Evolutionary conservation across 352 stramenopile species (phyloP).

Genomic region (Globisporangium canariense): DNA sequence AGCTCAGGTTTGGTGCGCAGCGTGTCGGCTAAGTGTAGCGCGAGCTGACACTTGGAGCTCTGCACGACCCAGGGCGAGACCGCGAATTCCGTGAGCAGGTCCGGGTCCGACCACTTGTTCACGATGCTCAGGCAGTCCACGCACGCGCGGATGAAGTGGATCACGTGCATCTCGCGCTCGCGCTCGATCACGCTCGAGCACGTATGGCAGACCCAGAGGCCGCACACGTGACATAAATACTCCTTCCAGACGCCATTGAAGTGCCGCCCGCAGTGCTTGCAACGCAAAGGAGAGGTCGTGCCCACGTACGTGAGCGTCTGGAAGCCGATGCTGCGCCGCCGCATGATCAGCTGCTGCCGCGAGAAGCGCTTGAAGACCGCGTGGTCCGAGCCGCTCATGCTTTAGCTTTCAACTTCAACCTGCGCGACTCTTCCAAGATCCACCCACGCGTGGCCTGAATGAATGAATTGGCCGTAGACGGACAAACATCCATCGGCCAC

Average conservation of each 20-base stretch:
- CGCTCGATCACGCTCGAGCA: slow-evolving; percentile 54
- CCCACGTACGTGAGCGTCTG: slow-evolving; percentile 35
- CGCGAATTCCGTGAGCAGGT: slow-evolving; percentile 29
- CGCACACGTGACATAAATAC: slow-evolving; percentile 49
- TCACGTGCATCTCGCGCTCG: slow-evolving; percentile 35
- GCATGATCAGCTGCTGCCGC: slow-evolving; percentile 39
- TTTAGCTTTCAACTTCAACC: not conserved
- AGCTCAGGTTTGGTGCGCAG: slow-evolving; percentile 29
- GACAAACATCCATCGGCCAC: too few species aligned
- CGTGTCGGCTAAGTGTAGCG: slow-evolving; percentile 37
- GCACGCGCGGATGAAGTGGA: slow-evolving; percentile 48
- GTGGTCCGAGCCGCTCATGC: slow-evolving; percentile 26
- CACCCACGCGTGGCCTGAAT: not conserved
- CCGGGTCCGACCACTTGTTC: slow-evolving; percentile 47
- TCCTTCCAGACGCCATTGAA: slow-evolving; percentile 49
- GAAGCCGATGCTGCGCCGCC: slow-evolving; percentile 41
- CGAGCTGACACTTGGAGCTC: slow-evolving; percentile 36
- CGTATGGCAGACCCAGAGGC: slow-evolving; percentile 43
- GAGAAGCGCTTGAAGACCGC: slow-evolving; percentile 48
- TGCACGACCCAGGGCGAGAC: slow-evolving; percentile 30
- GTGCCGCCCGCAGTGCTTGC: slow-evolving; percentile 41
- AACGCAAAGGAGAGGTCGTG: slow-evolving; percentile 16
- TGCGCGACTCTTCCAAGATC: not conserved
- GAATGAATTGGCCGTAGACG: too few species aligned
- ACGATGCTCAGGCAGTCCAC: slow-evolving; percentile 33